Conservation (phyloP, 805 yeast species). For the Zygotorulaspora florentina region DNA sequence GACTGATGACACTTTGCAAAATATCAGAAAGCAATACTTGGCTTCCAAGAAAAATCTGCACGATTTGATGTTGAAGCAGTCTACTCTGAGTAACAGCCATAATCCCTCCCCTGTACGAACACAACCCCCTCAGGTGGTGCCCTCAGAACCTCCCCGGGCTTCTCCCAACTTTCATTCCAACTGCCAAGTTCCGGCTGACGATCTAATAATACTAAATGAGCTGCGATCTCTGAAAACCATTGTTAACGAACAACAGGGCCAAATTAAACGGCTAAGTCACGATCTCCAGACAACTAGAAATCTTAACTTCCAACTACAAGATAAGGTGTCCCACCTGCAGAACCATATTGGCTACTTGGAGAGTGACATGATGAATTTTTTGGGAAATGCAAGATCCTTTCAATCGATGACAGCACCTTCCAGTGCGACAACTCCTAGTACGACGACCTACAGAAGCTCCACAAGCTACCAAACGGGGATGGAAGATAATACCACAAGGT, state of each 20-base stretch:
- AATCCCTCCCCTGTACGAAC: conserved; percentile 1
- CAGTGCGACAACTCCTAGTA: conserved; percentile 1
- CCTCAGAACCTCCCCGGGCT: neutral
- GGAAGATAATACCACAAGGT: conserved; percentile 22
- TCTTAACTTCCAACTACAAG: conserved; percentile 16
- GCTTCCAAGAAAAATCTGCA: conserved; percentile 27
- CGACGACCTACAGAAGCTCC: conserved; percentile 7
- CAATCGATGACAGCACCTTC: conserved; percentile 7
- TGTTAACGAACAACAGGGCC: conserved; percentile 22
- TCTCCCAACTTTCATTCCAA: neutral
- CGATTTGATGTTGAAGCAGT: conserved; percentile 20
- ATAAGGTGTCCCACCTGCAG: conserved; percentile 16
- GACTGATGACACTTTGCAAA: conserved; percentile 31
- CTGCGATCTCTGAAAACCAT: conserved; percentile 17
- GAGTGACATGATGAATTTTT: conserved; percentile 5
- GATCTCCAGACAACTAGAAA: conserved; percentile 17
- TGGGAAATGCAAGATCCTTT: conserved; percentile 2
- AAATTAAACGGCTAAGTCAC: conserved; percentile 17
- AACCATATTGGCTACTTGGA: conserved; percentile 13
- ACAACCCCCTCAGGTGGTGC: neutral
- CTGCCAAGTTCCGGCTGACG: conserved; percentile 4
- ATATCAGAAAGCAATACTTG: conserved; percentile 28
- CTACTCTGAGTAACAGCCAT: conserved; percentile 4
- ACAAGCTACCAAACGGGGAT: conserved; percentile 8
- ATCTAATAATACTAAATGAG: conserved; percentile 13